Base-by-base conservation (phyloP, 495 filamentous ascomycete genomes). In the Xylaria bambusicola region DNA sequence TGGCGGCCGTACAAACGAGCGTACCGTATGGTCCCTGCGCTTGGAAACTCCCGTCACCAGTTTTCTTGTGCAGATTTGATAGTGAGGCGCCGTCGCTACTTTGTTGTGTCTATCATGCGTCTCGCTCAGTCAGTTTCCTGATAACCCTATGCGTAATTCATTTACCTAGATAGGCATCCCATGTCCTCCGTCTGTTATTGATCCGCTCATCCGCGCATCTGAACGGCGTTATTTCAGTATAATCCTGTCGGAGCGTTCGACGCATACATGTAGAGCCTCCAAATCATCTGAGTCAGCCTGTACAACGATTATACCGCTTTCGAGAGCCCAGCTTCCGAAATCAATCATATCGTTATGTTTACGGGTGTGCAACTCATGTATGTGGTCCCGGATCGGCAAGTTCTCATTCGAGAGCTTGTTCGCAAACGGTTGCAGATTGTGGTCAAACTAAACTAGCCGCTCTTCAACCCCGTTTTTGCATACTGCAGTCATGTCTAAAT, bases 401-500 rank as follows among this genome's bases (percentile, higher is more conserved):
- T 40, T 51, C 46, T 44, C 40, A 53, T 52, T 46, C 41, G 40
- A 51, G 46, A 58, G 50, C 17, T 5, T 15, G 8, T 27, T 12
- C 23, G 1, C 15, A 46, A 23, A n/a, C 29, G 12, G 31, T 31
- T 33, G 56, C 35, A 20, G 21, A 49, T 49, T 40, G 55, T 44
- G 46, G 57, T 21, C 49, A 29, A 21, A 23, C 38, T 1, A 17
- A 46, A 29, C n/a, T 29, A 17, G 36, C n/a, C n/a, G n/a, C 29
- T 33, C 5, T 47, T 29, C 47, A 40, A 45, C 4, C 42, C 42
- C 55, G 12, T 58, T 49, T 33, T 35, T 29, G 9, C 20, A n/a
- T n/a, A 56, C 56, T 58, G 56, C 56, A 51, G 56, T 58, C 56
- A 58, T 58, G 35, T 50, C 46, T 44, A 44, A 50, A 58, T 58